Evolutionary conservation across 495 filamentous ascomycete genomes (phyloP).

Genomic region (Neurospora africana): DNA sequence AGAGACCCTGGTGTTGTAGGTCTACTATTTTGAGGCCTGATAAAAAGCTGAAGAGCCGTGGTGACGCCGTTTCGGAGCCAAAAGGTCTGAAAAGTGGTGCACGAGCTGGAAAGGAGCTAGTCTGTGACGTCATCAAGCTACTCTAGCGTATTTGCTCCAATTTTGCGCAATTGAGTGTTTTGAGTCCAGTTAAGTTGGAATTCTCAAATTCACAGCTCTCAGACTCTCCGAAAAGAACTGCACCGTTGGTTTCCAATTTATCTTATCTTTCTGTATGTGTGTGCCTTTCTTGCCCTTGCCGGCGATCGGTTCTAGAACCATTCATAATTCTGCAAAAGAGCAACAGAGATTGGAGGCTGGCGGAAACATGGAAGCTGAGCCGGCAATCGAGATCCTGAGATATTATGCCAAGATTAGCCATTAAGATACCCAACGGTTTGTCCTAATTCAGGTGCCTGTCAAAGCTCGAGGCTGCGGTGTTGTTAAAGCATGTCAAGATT

Average conservation of each 20-base stretch:
- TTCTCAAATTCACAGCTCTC: not conserved
- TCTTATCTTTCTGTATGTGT: not conserved
- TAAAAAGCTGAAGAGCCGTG: not conserved
- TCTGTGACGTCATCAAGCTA: not conserved
- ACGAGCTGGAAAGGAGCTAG: not conserved
- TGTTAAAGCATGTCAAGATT: not conserved
- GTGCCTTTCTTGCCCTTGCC: not conserved
- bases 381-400: not conserved
- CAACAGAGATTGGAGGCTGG: not conserved
- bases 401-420: not conserved
- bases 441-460: not conserved
- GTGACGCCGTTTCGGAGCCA: not conserved
- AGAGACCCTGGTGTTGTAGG: not conserved
- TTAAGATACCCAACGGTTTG: not conserved
- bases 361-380: not conserved
- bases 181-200: not conserved
- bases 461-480: not conserved
- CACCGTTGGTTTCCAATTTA: not conserved
- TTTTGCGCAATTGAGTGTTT: not conserved
- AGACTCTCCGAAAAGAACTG: not conserved
- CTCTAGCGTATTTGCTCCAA: not conserved
- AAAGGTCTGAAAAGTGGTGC: not conserved
- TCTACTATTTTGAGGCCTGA: not conserved
- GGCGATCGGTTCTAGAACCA: not conserved
- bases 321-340: not conserved